Base-by-base conservation (phyloP, 148 eudicot species). In the Dysphania ambrosioides region DNA sequence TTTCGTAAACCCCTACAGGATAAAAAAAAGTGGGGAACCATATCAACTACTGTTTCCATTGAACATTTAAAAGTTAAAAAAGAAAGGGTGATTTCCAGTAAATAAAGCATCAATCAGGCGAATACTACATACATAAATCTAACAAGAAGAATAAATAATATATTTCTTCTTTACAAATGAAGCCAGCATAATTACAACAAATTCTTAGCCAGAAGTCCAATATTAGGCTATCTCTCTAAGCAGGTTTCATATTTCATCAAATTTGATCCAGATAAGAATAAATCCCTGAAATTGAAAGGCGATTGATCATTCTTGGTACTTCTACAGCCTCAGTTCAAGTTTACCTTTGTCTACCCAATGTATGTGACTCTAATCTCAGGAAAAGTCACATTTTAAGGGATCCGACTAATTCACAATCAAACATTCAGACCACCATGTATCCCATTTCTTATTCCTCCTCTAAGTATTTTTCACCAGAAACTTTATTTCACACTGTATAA, bases 1-100 rank as follows among this genome's bases (percentile, higher is more conserved):
- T 82, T 95, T 95, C 12, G 99, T 95, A 73, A 95, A 95, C 66
- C 99, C 99, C 99, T 95, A 51, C 78, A 83, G 72, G 79, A 73
- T 49, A 65, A n/a, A 64, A 81, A 67, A 4, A 40, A n/a, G n/a
- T n/a, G n/a, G 0, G 10, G 69, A 24, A 68, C 44, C 57, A 65
- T 35, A n/a, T 75, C 68, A 75, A 35, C 38, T 42, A 58, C 6
- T 19, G 35, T 44, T 42, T 59, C 66, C 62, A 51, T 34, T 32
- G 10, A 66, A 31, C 41, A 68, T 74, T n/a, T n/a, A 26, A 58
- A 29, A 78, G 15, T 30, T 30, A 61, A 32, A 70, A 16, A 6
- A 34, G 67, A 66, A 42, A 42, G 47, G 30, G 18, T 15, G 21
- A 40, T 38, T 19, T 44, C 32, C 44, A 42, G 27, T 35, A 27